phyloP scores from a whole-genome alignment of 2,329 filamentous ascomycete genomes.

The Cordyceps cateniannulata region DNA sequence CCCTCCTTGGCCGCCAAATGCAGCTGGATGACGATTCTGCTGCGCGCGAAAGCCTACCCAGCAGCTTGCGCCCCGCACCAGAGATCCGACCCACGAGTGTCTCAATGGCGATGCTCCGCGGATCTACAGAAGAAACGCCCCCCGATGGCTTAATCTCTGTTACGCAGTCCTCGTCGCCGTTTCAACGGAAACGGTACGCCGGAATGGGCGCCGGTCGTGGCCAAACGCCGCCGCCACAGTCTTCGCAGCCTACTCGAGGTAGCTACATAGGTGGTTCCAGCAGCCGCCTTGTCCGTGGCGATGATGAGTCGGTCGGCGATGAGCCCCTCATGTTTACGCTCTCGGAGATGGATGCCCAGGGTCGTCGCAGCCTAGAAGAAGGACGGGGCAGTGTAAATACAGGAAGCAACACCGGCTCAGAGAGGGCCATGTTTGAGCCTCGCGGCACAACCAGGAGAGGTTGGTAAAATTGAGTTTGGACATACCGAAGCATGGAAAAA shows the following conservation, averaged over 20 bases:
- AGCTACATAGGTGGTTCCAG: conserved; percentile 39
- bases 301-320: conserved; percentile 51
- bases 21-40: conserved; percentile 27
- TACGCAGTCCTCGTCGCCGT: conserved; percentile 37
- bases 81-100: conserved; percentile 34
- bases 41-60: conserved; percentile 17
- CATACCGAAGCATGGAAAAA: neutral
- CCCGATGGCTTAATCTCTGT: conserved; percentile 37
- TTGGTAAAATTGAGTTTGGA: conserved; percentile 23
- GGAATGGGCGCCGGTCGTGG: conserved; percentile 30
- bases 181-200: conserved; percentile 39
- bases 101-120: conserved; percentile 34
- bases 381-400: conserved; percentile 26
- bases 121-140: conserved; percentile 39
- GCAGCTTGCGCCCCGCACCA: conserved; percentile 34
- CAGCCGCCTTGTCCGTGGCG: conserved; percentile 32
- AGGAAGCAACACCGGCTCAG: conserved; percentile 30
- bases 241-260: conserved; percentile 34
- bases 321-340: conserved; percentile 68
- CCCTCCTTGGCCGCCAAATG: conserved; percentile 45
- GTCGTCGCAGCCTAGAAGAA: conserved; percentile 54
- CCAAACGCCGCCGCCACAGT: conserved; percentile 32
- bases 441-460: conserved; percentile 30
- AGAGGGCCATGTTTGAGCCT: conserved; percentile 34
- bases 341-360: conserved; percentile 59